A percentile compares a stretch with the other conserved stretches of the same genome.
phyloP scores from a whole-genome alignment of 805 yeast genomes.

The Limtongozyma cylindracea region DNA sequence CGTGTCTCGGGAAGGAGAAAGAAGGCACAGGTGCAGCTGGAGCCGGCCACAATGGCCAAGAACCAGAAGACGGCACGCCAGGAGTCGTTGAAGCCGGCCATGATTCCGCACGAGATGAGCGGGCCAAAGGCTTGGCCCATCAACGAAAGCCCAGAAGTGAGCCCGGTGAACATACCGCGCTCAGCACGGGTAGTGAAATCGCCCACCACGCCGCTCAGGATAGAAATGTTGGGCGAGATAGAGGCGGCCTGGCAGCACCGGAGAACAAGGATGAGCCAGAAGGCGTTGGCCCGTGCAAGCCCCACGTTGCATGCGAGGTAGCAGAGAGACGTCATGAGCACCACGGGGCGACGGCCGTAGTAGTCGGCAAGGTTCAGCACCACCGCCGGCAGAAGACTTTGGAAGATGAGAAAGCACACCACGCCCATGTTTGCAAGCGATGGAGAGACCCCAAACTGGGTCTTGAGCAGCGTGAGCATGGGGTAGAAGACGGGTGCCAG shows the following conservation, averaged over 20 bases:
- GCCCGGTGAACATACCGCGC: slow-evolving; percentile 36
- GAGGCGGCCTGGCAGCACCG: slow-evolving; percentile 1
- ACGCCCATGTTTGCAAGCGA: background rate
- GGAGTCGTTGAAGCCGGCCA: slow-evolving; percentile 5
- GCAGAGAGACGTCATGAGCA: background rate
- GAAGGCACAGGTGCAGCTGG: slow-evolving; percentile 9
- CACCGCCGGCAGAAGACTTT: slow-evolving; percentile 1
- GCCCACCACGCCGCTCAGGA: slow-evolving; percentile 1
- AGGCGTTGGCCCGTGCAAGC: slow-evolving; percentile 1
- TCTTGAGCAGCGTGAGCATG: slow-evolving; percentile 1
- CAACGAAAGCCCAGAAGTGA: slow-evolving; percentile 35
- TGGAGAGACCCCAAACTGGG: background rate
- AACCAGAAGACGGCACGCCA: slow-evolving; percentile 76
- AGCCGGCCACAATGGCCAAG: slow-evolving; percentile 35
- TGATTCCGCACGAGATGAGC: slow-evolving; percentile 23
- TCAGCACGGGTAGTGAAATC: slow-evolving; percentile 1
- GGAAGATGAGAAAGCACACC: slow-evolving; percentile 1
- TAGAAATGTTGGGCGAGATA: slow-evolving; percentile 1
- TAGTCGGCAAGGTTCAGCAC: slow-evolving; percentile 1
- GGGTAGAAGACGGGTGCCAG: slow-evolving; percentile 1
- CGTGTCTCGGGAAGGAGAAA: slow-evolving; percentile 46
- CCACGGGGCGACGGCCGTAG: slow-evolving; percentile 1
- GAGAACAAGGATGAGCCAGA: slow-evolving; percentile 1
- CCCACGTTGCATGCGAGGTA: slow-evolving; percentile 1
- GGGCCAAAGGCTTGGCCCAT: slow-evolving; percentile 67